phyloP scores from a whole-genome alignment of 352 stramenopile genomes.

The Hyaloperonospora arabidopsidis region DNA sequence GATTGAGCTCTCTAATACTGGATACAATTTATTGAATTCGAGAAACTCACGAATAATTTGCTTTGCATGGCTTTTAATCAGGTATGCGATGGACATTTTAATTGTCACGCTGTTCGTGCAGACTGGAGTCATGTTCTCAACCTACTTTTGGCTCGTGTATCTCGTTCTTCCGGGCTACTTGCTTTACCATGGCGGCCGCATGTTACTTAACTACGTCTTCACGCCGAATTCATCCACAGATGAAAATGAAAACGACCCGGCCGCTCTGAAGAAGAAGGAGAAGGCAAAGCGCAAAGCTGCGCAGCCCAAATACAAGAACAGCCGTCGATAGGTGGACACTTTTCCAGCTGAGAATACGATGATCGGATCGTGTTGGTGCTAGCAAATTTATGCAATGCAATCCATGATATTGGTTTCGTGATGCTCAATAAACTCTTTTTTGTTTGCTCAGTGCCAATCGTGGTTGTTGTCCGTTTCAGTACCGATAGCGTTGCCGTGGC shows the following conservation, averaged over 20 bases:
- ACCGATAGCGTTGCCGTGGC: no score
- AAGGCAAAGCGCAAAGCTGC: slow-evolving; percentile 62
- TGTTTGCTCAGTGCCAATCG: no score
- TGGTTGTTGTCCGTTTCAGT: no score
- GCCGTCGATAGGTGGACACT: slow-evolving; percentile 29
- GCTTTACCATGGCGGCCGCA: slow-evolving; percentile 66
- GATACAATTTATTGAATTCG: slow-evolving; percentile 7
- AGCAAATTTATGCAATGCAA: no score
- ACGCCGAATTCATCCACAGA: slow-evolving; percentile 41
- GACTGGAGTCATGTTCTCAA: slow-evolving; percentile 59
- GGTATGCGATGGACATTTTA: slow-evolving; percentile 82
- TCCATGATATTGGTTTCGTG: no score
- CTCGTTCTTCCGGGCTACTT: slow-evolving; percentile 76
- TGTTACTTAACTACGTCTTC: slow-evolving; percentile 82
- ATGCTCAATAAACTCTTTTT: no score
- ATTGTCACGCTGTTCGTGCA: slow-evolving; percentile 79
- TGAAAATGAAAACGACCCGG: slow-evolving; percentile 44
- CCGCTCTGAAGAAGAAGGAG: slow-evolving; percentile 60
- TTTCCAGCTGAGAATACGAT: neutral
- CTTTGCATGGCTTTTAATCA: slow-evolving; percentile 15
- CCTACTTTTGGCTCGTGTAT: slow-evolving; percentile 85
- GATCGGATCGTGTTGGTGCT: no score
- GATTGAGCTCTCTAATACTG: slow-evolving; percentile 10
- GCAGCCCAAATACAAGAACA: slow-evolving; percentile 38
- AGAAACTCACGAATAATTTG: slow-evolving; percentile 15